Evolutionary conservation across 1,284 basidiomycete genomes (phyloP), one percentile per base, ranked within the genome.

Genomic region (Ustilago hordei): DNA sequence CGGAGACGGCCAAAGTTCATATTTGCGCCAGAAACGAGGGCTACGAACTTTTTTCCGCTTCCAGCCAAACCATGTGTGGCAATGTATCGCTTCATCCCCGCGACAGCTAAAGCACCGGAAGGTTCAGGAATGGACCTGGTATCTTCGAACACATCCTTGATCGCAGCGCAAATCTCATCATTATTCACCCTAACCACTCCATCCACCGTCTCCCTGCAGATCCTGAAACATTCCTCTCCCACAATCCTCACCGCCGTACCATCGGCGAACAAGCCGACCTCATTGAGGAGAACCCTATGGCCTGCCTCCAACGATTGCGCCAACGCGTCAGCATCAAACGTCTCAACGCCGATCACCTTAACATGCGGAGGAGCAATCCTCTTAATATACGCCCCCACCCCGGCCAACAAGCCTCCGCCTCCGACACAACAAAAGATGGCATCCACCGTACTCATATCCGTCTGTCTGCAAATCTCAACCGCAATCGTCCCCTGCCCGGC

Each of bases 181-280:
- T 97, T 99, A 85, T 92, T 91, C 23, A 93, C 94, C 78, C 93
- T 90, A 48, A 95, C 91, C 38, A 99, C 88, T 9, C 91, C 92
- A 82, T 98, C 95, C n/a, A 98, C 87, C 23, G 94, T 88, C 59
- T 92, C 89, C 84, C 92, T 89, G 87, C 95, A 98, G 72, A 99
- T 90, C 70, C 97, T 90, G 88, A 98, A 98, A 2, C 94, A 92
- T 85, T 99, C 97, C 86, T 92, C 93, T 11, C 97, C 97, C 0
- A 99, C 95, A 55, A 96, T 90, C 84, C 93, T 92, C n/a, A 99
- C 97, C 0, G 97, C 97, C 0, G 97, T 99, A n/a, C 97, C 97
- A 86, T 99, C 97, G 68, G 93, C 93, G 86, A 99, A 99, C 2
- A 95, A 93, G 6, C 97, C 97, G 1, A 98, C 95, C 85, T 99